Conservation (phyloP, 768 basidiomycete species). For the Mycena leptocephala region DNA sequence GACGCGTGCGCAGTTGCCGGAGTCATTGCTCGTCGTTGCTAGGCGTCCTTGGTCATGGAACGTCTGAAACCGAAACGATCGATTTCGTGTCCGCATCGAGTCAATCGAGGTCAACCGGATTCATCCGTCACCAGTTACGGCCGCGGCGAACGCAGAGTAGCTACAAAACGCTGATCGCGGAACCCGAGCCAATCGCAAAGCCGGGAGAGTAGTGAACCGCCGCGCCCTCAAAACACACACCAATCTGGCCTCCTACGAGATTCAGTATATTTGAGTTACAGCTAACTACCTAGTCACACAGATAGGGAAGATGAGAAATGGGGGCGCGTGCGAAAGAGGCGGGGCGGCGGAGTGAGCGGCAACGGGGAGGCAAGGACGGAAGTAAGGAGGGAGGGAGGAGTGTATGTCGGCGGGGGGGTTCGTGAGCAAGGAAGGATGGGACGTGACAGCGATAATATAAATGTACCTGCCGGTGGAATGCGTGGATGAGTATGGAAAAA, state of each 20-base stretch:
- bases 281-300: conserved; percentile 37
- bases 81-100: too few species aligned
- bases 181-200: too few species aligned
- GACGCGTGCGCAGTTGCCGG: too few species aligned
- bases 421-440: not conserved
- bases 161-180: too few species aligned
- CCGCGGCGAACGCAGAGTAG: too few species aligned
- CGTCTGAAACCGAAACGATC: too few species aligned
- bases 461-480: not conserved
- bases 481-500: not conserved
- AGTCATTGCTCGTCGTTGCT: too few species aligned
- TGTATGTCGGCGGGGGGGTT: not conserved
- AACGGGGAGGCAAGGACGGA: not conserved
- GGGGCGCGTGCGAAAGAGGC: conserved; percentile 9
- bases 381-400: not conserved
- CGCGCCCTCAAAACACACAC: not conserved
- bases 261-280: conserved; percentile 39
- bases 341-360: not conserved
- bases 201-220: too few species aligned
- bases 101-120: too few species aligned
- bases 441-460: conserved; percentile 22
- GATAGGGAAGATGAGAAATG: conserved; percentile 23
- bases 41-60: too few species aligned
- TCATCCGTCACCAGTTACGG: too few species aligned
- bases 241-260: conserved; percentile 15